Evolutionary conservation across 192 early-diverging fungal genomes (phyloP).

Genomic region (Coemansia sp.): DNA sequence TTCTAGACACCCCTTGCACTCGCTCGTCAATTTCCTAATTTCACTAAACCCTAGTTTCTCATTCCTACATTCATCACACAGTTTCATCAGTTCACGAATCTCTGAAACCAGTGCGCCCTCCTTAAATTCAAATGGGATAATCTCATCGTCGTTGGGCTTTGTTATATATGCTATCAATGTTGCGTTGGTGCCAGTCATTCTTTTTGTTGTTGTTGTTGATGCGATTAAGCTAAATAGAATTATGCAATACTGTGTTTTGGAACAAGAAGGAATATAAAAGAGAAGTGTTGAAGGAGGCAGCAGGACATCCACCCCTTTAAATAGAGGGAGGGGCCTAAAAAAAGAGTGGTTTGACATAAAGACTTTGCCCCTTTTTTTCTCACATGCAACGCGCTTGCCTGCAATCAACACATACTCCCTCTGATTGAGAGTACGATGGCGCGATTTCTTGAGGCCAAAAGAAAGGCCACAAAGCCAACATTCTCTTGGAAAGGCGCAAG

Average conservation of each 20-base stretch:
- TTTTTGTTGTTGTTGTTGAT: background rate
- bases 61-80: background rate
- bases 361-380: background rate
- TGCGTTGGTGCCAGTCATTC: background rate
- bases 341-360: background rate
- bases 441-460: too few species aligned
- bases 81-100: background rate
- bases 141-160: background rate
- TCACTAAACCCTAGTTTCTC: too few species aligned
- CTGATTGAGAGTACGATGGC: too few species aligned
- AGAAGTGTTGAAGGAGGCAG: background rate
- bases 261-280: background rate
- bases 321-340: background rate
- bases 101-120: background rate
- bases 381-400: background rate
- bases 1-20: too few species aligned
- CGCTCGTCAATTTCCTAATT: too few species aligned
- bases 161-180: background rate
- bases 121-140: background rate
- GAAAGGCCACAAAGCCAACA: background rate
- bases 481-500: background rate
- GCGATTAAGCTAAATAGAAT: background rate
- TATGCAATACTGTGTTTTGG: too few species aligned
- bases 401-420: background rate
- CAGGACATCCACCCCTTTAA: background rate